These are phyloP conservation scores for Psidium guajava DNA, from an alignment of 345 rosid genomes.

Conservation along the genomic window DNA sequence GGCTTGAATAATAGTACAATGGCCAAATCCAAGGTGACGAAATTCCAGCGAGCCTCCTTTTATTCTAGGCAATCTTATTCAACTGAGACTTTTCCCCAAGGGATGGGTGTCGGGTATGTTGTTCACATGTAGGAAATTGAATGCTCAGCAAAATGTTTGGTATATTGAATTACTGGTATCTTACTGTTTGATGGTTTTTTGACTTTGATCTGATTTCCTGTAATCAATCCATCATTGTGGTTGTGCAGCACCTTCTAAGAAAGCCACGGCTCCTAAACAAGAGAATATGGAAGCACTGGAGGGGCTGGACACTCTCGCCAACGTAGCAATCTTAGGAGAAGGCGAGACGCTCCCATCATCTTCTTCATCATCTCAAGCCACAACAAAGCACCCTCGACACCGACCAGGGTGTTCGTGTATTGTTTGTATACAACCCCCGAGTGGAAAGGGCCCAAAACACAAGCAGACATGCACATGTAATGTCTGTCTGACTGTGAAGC, in stretches of 20 bases:
- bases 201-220: slow-evolving; percentile 1
- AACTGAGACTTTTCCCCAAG: neutral
- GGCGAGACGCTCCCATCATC: slow-evolving; percentile 35
- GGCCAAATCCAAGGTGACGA: neutral
- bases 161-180: neutral
- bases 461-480: slow-evolving; percentile 65
- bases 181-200: neutral
- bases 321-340: slow-evolving; percentile 56
- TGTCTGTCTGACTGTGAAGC: slow-evolving; percentile 62
- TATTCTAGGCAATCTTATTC: neutral
- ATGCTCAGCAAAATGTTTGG: neutral
- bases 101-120: neutral
- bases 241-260: slow-evolving; percentile 32
- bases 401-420: slow-evolving; percentile 90
- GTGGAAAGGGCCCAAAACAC: slow-evolving; percentile 87
- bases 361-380: slow-evolving; percentile 47
- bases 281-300: slow-evolving; percentile 42
- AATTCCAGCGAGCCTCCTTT: neutral
- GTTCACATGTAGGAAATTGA: neutral
- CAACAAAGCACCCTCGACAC: slow-evolving; percentile 91
- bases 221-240: neutral
- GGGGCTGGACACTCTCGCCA: slow-evolving; percentile 60
- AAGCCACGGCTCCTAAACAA: slow-evolving; percentile 39
- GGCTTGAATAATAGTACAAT: neutral
- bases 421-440: slow-evolving; percentile 90